These are phyloP conservation scores for Penicillium olsonii DNA, from an alignment of 2,329 filamentous ascomycete species.

Conservation along the genomic window DNA sequence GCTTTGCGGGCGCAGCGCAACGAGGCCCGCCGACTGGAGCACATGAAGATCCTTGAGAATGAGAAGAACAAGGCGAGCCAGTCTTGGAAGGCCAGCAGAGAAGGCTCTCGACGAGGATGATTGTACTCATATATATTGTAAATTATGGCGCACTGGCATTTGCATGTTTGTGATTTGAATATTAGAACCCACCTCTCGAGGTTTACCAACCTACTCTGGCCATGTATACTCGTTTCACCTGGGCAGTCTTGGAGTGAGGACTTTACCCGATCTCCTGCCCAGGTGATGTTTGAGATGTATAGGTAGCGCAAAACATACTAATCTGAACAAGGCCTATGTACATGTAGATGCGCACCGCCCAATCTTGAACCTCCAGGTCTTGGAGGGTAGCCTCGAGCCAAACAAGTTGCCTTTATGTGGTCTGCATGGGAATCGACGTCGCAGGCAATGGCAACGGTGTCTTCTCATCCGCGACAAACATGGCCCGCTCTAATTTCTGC, in stretches of 20 bases:
- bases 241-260: too few relatives aligned
- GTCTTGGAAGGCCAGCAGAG: constrained; percentile 14
- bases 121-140: constrained; percentile 23
- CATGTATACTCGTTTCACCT: too few relatives aligned
- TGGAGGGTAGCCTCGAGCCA: neutral
- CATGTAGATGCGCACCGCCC: too few relatives aligned
- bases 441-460: constrained; percentile 18
- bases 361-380: too few relatives aligned
- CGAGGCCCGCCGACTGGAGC: constrained; percentile 32
- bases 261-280: too few relatives aligned
- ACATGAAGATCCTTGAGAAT: constrained; percentile 25
- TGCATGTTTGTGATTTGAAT: constrained; percentile 19
- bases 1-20: constrained; percentile 39
- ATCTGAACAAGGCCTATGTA: too few relatives aligned
- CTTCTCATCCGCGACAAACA: constrained; percentile 49
- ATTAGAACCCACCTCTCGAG: constrained; percentile 10
- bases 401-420: constrained; percentile 4
- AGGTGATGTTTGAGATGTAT: too few relatives aligned
- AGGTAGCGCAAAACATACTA: too few relatives aligned
- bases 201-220: too few relatives aligned
- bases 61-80: constrained; percentile 27
- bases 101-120: constrained; percentile 11
- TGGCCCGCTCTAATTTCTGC: constrained; percentile 48
- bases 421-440: constrained; percentile 27
- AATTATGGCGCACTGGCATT: constrained; percentile 26